Evolutionary conservation across 2,329 filamentous ascomycete species (phyloP).

Genomic region (Hymenoscyphus occultus): DNA sequence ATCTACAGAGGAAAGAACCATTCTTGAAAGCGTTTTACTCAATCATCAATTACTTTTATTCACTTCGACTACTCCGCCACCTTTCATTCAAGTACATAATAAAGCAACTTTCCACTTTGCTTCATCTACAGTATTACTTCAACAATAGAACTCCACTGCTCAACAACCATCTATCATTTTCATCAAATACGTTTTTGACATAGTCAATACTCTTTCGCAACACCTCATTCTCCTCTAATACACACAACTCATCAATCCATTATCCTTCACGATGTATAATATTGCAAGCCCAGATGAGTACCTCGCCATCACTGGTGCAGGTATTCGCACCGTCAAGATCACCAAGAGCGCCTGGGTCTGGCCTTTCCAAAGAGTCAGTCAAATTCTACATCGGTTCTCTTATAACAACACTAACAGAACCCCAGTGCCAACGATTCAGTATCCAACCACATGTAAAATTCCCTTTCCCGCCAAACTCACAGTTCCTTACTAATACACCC

Average conservation of each 20-base stretch:
- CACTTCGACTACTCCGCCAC: neutral
- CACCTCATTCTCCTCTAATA: no score
- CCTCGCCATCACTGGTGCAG: conserved; percentile 81
- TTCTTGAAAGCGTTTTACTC: neutral
- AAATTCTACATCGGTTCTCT: neutral
- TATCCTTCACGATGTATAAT: conserved; percentile 52
- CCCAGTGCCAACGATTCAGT: conserved; percentile 39
- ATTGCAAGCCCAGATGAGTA: conserved; percentile 77
- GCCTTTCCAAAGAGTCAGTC: conserved; percentile 62
- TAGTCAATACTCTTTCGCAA: neutral
- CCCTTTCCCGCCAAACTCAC: neutral
- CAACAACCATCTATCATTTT: neutral
- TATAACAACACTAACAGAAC: conserved; percentile 14
- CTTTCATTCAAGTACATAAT: neutral
- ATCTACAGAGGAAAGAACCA: neutral
- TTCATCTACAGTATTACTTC: neutral
- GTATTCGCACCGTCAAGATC: conserved; percentile 71
- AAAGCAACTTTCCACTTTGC: neutral
- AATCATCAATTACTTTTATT: neutral
- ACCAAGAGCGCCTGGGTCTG: conserved; percentile 72
- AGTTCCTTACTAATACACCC: neutral
- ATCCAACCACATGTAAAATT: conserved; percentile 62
- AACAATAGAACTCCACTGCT: conserved; percentile 8
- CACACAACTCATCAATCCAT: neutral
- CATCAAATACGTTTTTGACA: neutral